Evolutionary conservation across 257 asterid genomes (phyloP).

Genomic region (Buddleja alternifolia): DNA sequence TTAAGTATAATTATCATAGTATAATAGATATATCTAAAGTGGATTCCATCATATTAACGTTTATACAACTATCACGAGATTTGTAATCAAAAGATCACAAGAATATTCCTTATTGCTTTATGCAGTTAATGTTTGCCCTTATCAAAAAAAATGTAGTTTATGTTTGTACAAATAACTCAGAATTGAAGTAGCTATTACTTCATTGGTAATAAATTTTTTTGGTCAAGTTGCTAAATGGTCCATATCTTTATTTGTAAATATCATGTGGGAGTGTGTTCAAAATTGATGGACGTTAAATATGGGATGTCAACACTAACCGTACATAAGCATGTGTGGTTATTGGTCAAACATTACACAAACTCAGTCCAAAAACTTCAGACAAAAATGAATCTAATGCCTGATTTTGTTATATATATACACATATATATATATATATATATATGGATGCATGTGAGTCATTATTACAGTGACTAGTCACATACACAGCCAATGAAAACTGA

Average conservation of each 20-base stretch:
- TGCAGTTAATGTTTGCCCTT: neutral
- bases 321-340: constrained; percentile 1
- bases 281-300: neutral
- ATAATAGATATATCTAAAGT: too few relatives aligned
- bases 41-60: too few relatives aligned
- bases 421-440: too few relatives aligned
- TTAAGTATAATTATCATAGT: too few relatives aligned
- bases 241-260: neutral
- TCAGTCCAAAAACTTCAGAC: constrained; percentile 22
- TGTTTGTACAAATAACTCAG: neutral
- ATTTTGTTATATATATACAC: constrained; percentile 25
- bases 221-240: neutral
- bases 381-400: constrained; percentile 26
- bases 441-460: too few relatives aligned
- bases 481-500: constrained; percentile 3
- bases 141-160: too few relatives aligned
- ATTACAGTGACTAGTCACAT: constrained; percentile 17
- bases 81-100: neutral
- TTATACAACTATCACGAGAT: neutral
- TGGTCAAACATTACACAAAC: constrained; percentile 35
- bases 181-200: neutral
- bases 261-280: neutral
- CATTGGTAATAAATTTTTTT: neutral
- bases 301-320: neutral
- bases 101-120: neutral